Percentiles rank a stretch among this genome's conserved stretches.
Evolutionary conservation across 176 grass and related monocot species (phyloP).

Genomic region (Bolboschoenus planiculmis): DNA sequence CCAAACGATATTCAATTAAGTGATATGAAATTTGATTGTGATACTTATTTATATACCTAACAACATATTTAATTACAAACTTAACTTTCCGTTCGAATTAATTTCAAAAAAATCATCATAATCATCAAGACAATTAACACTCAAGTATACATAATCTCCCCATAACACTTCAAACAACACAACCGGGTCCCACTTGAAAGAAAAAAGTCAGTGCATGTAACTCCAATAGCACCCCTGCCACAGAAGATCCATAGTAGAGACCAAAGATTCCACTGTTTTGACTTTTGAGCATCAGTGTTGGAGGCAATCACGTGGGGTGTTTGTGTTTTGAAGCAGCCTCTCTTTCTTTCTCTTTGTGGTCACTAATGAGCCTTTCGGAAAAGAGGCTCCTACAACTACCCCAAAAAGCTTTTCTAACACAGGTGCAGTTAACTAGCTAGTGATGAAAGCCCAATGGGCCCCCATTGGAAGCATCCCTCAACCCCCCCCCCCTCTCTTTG

Average conservation of each 20-base stretch:
- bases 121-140: neutral
- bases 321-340: slow-evolving; percentile 7
- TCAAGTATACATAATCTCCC: neutral
- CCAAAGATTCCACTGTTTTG: slow-evolving; percentile 27
- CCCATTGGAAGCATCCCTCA: slow-evolving; percentile 21
- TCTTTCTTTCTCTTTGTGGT: slow-evolving; percentile 5
- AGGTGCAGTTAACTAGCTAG: slow-evolving; percentile 18
- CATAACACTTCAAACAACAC: neutral
- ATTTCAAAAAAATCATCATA: neutral
- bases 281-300: slow-evolving; percentile 32
- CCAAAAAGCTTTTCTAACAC: slow-evolving; percentile 8
- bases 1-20: neutral
- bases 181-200: neutral
- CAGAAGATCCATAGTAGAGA: neutral
- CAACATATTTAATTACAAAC: neutral
- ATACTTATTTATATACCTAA: neutral
- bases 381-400: slow-evolving; percentile 13
- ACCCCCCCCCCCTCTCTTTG: neutral
- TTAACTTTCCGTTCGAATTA: neutral
- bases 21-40: neutral
- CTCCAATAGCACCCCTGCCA: neutral
- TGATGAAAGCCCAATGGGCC: slow-evolving; percentile 27
- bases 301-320: slow-evolving; percentile 38
- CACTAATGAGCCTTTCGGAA: slow-evolving; percentile 30
- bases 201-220: neutral